Evolutionary conservation across 306 rosid species (phyloP).

Genomic region (Mimosa bimucronata): DNA sequence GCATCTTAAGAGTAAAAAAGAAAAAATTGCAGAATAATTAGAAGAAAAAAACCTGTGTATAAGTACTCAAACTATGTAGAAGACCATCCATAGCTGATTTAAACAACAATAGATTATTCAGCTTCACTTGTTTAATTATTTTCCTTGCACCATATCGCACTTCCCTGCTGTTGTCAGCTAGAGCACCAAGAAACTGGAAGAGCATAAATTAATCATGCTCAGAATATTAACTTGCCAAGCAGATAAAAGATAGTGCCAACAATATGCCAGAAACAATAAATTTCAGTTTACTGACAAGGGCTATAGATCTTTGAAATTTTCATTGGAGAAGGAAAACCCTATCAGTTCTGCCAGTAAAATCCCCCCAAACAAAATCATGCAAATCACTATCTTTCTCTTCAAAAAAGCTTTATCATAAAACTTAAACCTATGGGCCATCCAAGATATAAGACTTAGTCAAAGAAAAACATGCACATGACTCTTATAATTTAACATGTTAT

Average conservation of each 20-base stretch:
- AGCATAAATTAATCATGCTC: slow-evolving; percentile 26
- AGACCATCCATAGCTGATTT: slow-evolving; percentile 63
- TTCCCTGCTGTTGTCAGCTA: slow-evolving; percentile 50
- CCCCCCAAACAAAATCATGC: background rate
- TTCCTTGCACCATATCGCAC: slow-evolving; percentile 67
- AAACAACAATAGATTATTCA: slow-evolving; percentile 53
- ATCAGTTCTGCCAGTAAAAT: slow-evolving; percentile 24
- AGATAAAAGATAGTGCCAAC: slow-evolving; percentile 1
- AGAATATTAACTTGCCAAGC: slow-evolving; percentile 1
- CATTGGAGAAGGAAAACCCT: slow-evolving; percentile 25
- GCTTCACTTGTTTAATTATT: slow-evolving; percentile 66
- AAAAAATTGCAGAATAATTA: background rate
- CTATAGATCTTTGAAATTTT: slow-evolving; percentile 20
- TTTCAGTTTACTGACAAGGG: slow-evolving; percentile 7
- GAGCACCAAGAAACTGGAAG: slow-evolving; percentile 80
- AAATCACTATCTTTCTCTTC: background rate
- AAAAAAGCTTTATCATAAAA: slow-evolving; percentile 1
- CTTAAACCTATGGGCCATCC: slow-evolving; percentile 10
- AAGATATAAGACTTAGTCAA: slow-evolving; percentile 14
- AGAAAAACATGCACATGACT: background rate
- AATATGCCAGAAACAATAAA: slow-evolving; percentile 23
- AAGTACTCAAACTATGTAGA: slow-evolving; percentile 58
- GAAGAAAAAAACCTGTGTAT: slow-evolving; percentile 62
- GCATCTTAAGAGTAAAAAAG: slow-evolving; percentile 12
- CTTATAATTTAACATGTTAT: background rate